Percentiles rank a stretch among this genome's conserved stretches.
Evolutionary conservation across 768 basidiomycete species (phyloP).

Genomic region (Termitomyces sp.): DNA sequence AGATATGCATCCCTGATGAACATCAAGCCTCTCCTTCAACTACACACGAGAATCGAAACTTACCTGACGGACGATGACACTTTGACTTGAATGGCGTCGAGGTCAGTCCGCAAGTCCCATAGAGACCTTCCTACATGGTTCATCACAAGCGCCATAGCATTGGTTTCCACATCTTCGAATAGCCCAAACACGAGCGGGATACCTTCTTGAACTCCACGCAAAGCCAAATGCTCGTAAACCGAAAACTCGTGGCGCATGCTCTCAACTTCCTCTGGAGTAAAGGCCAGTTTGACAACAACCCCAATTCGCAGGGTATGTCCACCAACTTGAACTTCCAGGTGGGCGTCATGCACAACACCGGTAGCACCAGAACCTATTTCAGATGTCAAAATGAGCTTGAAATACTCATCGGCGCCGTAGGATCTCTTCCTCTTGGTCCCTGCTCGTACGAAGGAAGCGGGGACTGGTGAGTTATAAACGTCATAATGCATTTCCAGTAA

Average conservation of each 20-base stretch:
- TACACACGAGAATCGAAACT: neutral
- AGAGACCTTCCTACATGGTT: conserved; percentile 8
- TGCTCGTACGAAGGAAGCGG: conserved; percentile 9
- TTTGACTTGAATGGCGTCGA: neutral
- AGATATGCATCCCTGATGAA: conserved; percentile 5
- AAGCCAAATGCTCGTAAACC: conserved; percentile 4
- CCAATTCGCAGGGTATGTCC: neutral
- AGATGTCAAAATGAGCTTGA: conserved; percentile 8
- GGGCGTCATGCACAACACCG: conserved; percentile 9
- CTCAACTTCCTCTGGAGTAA: conserved; percentile 4
- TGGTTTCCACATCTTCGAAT: conserved; percentile 12
- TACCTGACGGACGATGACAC: conserved; percentile 1
- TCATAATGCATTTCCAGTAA: conserved; percentile 10
- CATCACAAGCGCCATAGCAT: conserved; percentile 13
- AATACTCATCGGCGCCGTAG: conserved; percentile 6
- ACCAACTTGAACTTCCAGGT: neutral
- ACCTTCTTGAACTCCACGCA: conserved; percentile 5
- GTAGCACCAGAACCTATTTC: conserved; percentile 9
- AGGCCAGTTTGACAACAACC: conserved; percentile 16
- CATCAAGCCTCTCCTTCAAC: neutral
- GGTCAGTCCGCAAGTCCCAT: neutral
- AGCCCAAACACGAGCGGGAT: conserved; percentile 11
- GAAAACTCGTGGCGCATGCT: conserved; percentile 13
- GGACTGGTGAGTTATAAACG: conserved; percentile 10
- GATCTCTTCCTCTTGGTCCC: neutral